Base-by-base conservation (phyloP, 495 filamentous ascomycete genomes). In the Letharia lupina region DNA sequence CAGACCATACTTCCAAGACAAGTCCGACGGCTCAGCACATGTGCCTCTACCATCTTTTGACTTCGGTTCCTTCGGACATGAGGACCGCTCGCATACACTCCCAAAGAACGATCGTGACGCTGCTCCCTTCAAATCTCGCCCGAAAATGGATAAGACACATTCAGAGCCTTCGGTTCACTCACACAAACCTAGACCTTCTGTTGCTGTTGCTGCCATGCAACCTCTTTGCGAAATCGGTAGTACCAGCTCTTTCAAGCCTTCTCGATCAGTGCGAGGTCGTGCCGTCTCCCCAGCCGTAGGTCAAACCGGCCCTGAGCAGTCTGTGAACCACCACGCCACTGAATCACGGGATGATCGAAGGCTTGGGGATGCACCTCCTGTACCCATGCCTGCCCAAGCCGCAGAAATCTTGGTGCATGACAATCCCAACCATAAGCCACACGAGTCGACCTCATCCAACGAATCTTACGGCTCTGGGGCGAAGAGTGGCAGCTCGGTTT, bases 401-500 rank as follows among this genome's bases (percentile, higher is more conserved):
- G 77, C 77, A n/a, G 76, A 76, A 40, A 80, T 80, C 35, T 83
- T 83, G 61, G 81, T 80, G 20, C 73, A 78, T 31, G 76, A 78
- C 37, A 84, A 84, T 62, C 79, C 83, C 0, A 83, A 86, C 72
- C 87, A 90, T 71, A 81, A 80, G 5, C 76, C 86, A 1, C 85
- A 87, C 1, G 82, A 85, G 67, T 94, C 89, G 28, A 82, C 82
- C 35, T 83, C 83, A 3, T 92, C 89, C 8, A 87, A 85, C 50
- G 83, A 82, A n/a, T 91, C 89, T 10, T 82, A 78, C 1, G 83
- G 78, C 33, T 90, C 87, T 28, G 81, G 84, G 12, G 78, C 77
- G 1, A 85, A 86, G 65, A 87, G 86, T 73, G 80, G 85, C 4
- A 93, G 88, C 70, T 91, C 90, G 4, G 80, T 85, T 61, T 91